These are phyloP conservation scores for Lactifluus pinguis DNA, from an alignment of 768 basidiomycete genomes.

Conservation along the genomic window DNA sequence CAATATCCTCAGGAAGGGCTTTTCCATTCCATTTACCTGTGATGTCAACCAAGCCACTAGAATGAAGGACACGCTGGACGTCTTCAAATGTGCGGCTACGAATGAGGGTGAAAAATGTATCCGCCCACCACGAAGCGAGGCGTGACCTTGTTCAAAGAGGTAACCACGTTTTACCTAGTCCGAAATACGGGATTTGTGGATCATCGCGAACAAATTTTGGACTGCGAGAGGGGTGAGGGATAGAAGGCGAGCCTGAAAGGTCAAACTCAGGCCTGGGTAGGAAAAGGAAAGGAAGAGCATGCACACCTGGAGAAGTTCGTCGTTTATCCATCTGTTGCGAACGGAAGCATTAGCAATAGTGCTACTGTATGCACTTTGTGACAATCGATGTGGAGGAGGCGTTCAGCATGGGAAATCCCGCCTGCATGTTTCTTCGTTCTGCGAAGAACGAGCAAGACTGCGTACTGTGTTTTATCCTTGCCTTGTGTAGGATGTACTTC, in stretches of 20 bases:
- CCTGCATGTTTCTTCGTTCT: conserved; percentile 27
- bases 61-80: conserved; percentile 34
- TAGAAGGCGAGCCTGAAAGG: conserved; percentile 71
- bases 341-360: conserved; percentile 67
- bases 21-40: conserved; percentile 15
- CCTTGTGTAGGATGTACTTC: conserved; percentile 34
- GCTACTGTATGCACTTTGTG: conserved; percentile 87
- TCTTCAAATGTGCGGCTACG: conserved; percentile 72
- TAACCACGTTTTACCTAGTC: conserved; percentile 76
- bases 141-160: conserved; percentile 70
- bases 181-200: conserved; percentile 73
- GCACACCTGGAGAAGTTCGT: conserved; percentile 72
- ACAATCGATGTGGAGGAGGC: conserved; percentile 62
- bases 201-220: conserved; percentile 72
- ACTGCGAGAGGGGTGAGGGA: conserved; percentile 76
- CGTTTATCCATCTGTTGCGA: conserved; percentile 81
- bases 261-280: conserved; percentile 9
- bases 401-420: conserved; percentile 50
- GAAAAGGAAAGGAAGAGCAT: not conserved
- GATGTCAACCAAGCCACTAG: conserved; percentile 9
- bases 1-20: not conserved
- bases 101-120: conserved; percentile 61
- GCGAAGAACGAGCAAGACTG: conserved; percentile 13
- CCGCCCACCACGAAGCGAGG: conserved; percentile 80
- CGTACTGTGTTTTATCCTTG: conserved; percentile 40